These are phyloP conservation scores for Ascochyta clinopodiicola DNA, from an alignment of 2,329 filamentous ascomycete species.

Conservation along the genomic window DNA sequence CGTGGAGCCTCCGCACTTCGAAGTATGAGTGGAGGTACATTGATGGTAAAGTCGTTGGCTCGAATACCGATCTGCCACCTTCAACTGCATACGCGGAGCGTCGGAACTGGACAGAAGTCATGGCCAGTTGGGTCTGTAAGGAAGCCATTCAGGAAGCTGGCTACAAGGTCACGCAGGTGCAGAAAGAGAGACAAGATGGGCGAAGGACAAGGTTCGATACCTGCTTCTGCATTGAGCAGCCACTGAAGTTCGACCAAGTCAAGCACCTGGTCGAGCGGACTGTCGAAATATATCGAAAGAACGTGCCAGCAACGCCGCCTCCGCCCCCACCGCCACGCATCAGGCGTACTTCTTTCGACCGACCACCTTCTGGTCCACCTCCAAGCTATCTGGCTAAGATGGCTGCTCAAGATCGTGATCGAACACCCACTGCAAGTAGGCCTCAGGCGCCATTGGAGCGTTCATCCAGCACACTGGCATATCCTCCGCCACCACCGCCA, in stretches of 20 bases:
- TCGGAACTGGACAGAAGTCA: conserved; percentile 45
- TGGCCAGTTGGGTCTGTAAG: conserved; percentile 48
- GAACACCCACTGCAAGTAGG: conserved; percentile 30
- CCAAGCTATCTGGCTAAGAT: conserved; percentile 8
- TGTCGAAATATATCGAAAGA: conserved; percentile 45
- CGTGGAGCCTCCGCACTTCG: conserved; percentile 44
- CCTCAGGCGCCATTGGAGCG: conserved; percentile 30
- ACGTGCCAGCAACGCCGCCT: conserved; percentile 23
- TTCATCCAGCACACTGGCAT: conserved; percentile 27
- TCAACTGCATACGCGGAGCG: conserved; percentile 39
- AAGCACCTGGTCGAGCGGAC: conserved; percentile 48
- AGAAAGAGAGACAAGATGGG: conserved; percentile 41
- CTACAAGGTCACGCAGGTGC: conserved; percentile 37
- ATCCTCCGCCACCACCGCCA: conserved; percentile 27
- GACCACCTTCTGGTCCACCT: conserved; percentile 17
- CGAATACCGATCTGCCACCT: conserved; percentile 37
- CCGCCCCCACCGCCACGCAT: conserved; percentile 19
- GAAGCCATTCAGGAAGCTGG: conserved; percentile 46
- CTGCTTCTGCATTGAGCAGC: conserved; percentile 43
- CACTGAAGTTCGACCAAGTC: conserved; percentile 45
- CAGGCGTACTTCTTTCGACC: conserved; percentile 33
- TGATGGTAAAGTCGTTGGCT: conserved; percentile 39
- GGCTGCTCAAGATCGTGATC: conserved; percentile 28
- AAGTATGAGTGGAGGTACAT: conserved; percentile 46
- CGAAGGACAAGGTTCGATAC: conserved; percentile 45